Percentiles rank a stretch among this genome's conserved stretches.
These are phyloP conservation scores for Wickerhamomyces rabaulensis DNA, from an alignment of 805 yeast species.

Conservation along the genomic window DNA sequence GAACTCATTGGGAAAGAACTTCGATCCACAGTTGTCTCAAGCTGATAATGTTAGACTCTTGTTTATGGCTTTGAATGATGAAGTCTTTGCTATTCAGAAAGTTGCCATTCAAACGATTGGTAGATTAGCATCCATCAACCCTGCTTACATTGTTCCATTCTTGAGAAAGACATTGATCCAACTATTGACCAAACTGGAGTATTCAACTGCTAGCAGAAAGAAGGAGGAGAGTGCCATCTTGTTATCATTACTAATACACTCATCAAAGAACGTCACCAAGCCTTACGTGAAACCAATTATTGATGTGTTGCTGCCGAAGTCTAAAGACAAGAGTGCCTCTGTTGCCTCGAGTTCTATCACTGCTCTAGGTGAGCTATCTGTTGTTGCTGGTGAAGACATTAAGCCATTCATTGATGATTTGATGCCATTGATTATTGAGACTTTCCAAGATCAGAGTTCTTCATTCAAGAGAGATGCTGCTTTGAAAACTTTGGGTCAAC, in stretches of 20 bases:
- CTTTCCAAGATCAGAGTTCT: constrained; percentile 91
- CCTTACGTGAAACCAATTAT: constrained; percentile 92
- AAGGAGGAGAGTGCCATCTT: constrained; percentile 85
- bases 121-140: constrained; percentile 77
- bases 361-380: constrained; percentile 85
- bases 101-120: constrained; percentile 79
- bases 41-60: constrained; percentile 83
- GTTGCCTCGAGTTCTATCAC: constrained; percentile 83
- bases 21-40: constrained; percentile 91
- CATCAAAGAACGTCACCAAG: constrained; percentile 76
- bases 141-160: constrained; percentile 94
- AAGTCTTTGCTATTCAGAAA: constrained; percentile 74
- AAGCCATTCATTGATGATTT: constrained; percentile 63
- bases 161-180: constrained; percentile 83
- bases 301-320: constrained; percentile 73
- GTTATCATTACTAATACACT: constrained; percentile 65
- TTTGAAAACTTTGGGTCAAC: constrained; percentile 77
- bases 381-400: constrained; percentile 85
- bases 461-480: constrained; percentile 87
- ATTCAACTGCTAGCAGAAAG: constrained; percentile 66
- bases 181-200: constrained; percentile 77
- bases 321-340: constrained; percentile 64
- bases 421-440: constrained; percentile 84
- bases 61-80: constrained; percentile 89
- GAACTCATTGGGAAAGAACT: constrained; percentile 61